Base-by-base conservation (phyloP, 495 filamentous ascomycete genomes). In the Evernia prunastri region DNA sequence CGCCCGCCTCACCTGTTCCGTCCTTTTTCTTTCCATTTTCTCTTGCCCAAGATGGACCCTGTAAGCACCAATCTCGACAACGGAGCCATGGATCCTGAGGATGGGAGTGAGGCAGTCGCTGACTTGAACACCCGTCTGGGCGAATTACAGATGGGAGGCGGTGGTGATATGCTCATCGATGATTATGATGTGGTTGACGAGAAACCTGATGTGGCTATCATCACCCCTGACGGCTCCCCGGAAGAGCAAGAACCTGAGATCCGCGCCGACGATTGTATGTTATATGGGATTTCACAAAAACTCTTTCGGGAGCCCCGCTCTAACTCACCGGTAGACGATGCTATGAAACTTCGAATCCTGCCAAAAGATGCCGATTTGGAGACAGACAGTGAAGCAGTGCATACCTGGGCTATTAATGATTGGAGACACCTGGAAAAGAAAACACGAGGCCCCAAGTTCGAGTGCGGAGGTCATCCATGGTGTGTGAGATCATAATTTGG, bases 381-480 rank as follows among this genome's bases (percentile, higher is more conserved):
- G 72, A 83, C 77, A 20, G 81, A 83, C 70, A 79, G 79, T 27
- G 91, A 96, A 70, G 78, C 79, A 11, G 74, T 85, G 65, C 73
- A 88, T 71, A 94, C 91, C 66, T 99, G 94, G 94, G 81, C 88
- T 39, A 89, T 99, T 53, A 80, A 90, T 60, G 79, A 87, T 54
- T 99, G 92, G 90, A 76, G 88, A 65, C 81, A 77, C 43, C 72
- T 92, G 66, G 77, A 79, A 31, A 85, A 87, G 73, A 92, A 89
- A 70, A 85, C 91, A 66, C 90, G 95, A 78, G 90, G 95, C 10
- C 95, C 95, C 0, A 74, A 85, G 59, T 97, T 99, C 75, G 72
- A 92, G 62, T 92, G 89, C 65, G 94, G 88, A 45, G 91, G 88
- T 40, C 87, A 83, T 73, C 92, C 93, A 74, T 99, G 95, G 91